Percentiles rank a stretch among this genome's conserved stretches.
Evolutionary conservation across 352 stramenopile species (phyloP).

Genomic region (Globisporangium paddicum): DNA sequence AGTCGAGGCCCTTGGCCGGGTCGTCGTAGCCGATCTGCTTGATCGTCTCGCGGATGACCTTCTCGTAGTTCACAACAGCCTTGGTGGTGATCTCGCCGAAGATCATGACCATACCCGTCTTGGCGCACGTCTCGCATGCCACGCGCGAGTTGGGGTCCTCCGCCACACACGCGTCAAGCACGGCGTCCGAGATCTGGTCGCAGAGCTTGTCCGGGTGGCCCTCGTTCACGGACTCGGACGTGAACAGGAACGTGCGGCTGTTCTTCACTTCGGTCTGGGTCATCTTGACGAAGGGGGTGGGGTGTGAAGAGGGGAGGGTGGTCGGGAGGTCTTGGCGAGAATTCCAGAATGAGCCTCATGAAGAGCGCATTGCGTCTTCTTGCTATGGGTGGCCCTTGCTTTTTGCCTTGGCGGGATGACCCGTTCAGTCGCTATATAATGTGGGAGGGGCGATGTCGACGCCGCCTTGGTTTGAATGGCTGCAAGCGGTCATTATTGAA

Average conservation of each 20-base stretch:
- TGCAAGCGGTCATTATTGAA: background rate
- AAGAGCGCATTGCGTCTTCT: background rate
- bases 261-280: constrained; percentile 45
- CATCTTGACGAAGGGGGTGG: constrained; percentile 31
- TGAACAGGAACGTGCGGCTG: constrained; percentile 93
- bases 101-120: constrained; percentile 99
- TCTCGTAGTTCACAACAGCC: constrained; percentile 99
- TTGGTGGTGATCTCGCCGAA: constrained; percentile 99
- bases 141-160: constrained; percentile 98
- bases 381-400: background rate
- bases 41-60: constrained; percentile 98
- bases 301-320: background rate
- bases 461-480: constrained; percentile 8
- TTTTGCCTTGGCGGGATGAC: background rate
- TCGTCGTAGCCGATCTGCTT: constrained; percentile 99
- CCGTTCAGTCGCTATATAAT: background rate
- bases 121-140: constrained; percentile 98
- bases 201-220: constrained; percentile 98
- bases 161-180: constrained; percentile 97
- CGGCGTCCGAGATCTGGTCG: constrained; percentile 98
- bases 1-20: constrained; percentile 98
- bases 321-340: constrained; percentile 13
- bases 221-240: constrained; percentile 99
- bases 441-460: background rate
- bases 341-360: constrained; percentile 15